Conservation (phyloP, 2,329 filamentous ascomycete genomes). For the Colletotrichum destructivum region DNA sequence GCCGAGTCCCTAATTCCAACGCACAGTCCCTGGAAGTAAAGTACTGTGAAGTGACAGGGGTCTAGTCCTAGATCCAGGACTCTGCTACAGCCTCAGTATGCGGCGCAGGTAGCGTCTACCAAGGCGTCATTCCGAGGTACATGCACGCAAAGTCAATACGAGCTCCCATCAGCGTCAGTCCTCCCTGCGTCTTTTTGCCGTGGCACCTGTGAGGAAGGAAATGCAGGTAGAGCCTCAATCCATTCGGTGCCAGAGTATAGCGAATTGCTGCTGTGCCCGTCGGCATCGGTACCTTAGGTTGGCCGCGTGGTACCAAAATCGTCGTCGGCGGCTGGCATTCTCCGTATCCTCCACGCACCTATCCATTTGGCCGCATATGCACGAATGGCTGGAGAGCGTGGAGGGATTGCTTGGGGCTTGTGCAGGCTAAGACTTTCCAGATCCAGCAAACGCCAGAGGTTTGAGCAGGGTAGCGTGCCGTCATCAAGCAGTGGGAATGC, state of each 20-base stretch:
- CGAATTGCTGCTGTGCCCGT: not conserved
- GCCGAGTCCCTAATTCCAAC: constrained; percentile 27
- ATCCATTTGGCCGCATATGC: constrained; percentile 37
- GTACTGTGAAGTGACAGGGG: constrained; percentile 31
- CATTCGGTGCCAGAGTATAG: not conserved
- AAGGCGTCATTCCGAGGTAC: constrained; percentile 31
- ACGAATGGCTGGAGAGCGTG: constrained; percentile 33
- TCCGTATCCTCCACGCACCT: constrained; percentile 24
- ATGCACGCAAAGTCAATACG: constrained; percentile 2
- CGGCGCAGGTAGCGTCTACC: constrained; percentile 24
- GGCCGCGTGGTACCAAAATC: not conserved
- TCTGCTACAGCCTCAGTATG: constrained; percentile 16
- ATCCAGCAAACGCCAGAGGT: constrained; percentile 19
- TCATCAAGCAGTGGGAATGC: not conserved
- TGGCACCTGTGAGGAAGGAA: not conserved
- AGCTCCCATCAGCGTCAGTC: not conserved
- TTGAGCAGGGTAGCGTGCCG: constrained; percentile 18
- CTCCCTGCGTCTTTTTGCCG: not conserved
- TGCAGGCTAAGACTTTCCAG: constrained; percentile 32
- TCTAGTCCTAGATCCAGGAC: constrained; percentile 39
- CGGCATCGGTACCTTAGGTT: not conserved
- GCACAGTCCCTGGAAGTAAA: constrained; percentile 34
- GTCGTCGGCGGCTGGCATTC: not conserved
- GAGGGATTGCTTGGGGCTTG: constrained; percentile 28
- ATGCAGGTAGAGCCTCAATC: not conserved